Evolutionary conservation across 225 moss, liverwort and hornwort species (phyloP), one percentile per base, ranked within the genome.

Genomic region (Bryoerythrophyllum caledonicum): DNA sequence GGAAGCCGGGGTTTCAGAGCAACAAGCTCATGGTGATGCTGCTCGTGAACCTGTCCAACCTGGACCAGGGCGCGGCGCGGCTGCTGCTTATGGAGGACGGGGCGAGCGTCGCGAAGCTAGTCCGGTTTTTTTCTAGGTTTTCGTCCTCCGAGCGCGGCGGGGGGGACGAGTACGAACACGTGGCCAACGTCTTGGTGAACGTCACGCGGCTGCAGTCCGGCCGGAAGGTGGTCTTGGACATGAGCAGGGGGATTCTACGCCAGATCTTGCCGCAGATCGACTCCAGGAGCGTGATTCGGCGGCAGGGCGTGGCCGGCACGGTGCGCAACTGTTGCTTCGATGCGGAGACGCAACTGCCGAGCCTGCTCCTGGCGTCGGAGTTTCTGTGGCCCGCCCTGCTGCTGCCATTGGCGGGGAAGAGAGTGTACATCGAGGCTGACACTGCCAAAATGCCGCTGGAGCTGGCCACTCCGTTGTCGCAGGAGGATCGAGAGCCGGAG

Each of bases 241-340:
- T 83, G 84, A 87, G 85, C 43, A 83, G 78, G 63, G 88, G 74
- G 17, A 73, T 96, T 53, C 72, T 96, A 43, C 82, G 89, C 53
- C 94, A 91, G 74, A 79, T 96, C 19, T 87, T 96, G 65, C 96
- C 96, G 21, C 96, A 96, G 74, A 96, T 96, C 26, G 96, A 96
- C 75, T 94, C 96, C 8, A 74, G 96, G 57, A 96, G 92, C 61
- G 84, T 94, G 69, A 79, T 96, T 35, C 73, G 96, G 40, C 88
- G 94, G 55, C 91, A 92, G 65, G 96, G 96, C 74, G 96, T 96
- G 74, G 92, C 96, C 3, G 96, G 96, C 10, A 74, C 92, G 58
- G 94, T 97, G 2, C 83, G 96, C 6, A 97, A 97, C 61, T 97
- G 96, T 53, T 97, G 96, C 78, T 97, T 97, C 74, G 96, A 94